phyloP scores from a whole-genome alignment of 2,329 filamentous ascomycete species.

The Talaromyces sp. region DNA sequence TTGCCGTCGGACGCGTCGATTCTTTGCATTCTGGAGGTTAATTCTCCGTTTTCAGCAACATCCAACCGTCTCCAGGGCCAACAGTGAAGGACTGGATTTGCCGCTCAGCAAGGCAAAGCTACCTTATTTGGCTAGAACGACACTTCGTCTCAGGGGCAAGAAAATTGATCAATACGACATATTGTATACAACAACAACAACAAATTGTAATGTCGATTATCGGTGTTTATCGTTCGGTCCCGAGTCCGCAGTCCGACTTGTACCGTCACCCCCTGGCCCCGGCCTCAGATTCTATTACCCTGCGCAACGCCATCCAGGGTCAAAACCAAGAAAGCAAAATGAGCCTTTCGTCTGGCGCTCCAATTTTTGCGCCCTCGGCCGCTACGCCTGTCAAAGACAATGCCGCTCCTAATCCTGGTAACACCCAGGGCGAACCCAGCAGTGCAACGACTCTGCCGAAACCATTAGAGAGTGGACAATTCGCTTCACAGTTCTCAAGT shows the following conservation, averaged over 20 bases:
- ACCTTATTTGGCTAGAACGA: not conserved
- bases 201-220: conserved; percentile 16
- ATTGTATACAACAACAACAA: not conserved
- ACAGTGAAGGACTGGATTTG: not conserved
- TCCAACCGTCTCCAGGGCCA: not conserved
- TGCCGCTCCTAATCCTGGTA: not conserved
- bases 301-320: not conserved
- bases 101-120: not conserved
- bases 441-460: not conserved
- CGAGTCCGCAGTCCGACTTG: conserved; percentile 12
- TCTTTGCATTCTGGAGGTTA: not conserved
- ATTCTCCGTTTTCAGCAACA: not conserved
- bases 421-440: not conserved
- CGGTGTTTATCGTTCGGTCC: conserved; percentile 13
- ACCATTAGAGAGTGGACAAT: not conserved
- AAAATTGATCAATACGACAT: not conserved
- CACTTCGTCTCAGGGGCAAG: not conserved
- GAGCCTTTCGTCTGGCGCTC: conserved; percentile 4
- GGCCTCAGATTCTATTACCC: not conserved
- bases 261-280: conserved; percentile 10
- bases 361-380: conserved; percentile 8
- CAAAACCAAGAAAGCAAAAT: conserved; percentile 12
- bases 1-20: not conserved
- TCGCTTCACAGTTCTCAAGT: not conserved
- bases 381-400: not conserved